phyloP scores from a whole-genome alignment of 2,329 filamentous ascomycete genomes.

The Alternaria sp. region DNA sequence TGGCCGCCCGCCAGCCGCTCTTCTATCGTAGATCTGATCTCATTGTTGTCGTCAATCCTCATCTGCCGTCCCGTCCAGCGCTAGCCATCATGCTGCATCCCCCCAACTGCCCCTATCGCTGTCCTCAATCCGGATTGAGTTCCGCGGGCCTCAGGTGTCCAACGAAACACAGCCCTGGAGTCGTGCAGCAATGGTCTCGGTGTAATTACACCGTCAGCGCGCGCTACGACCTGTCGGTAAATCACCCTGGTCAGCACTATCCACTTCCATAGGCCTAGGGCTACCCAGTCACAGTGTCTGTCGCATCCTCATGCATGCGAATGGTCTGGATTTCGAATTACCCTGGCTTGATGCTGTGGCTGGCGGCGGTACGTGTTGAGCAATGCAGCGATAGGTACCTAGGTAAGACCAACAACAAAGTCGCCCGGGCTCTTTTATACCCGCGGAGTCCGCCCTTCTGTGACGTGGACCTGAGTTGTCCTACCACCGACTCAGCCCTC shows the following conservation, averaged over 20 bases:
- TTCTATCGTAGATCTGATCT: neutral
- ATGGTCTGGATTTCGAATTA: neutral
- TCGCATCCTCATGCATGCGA: neutral
- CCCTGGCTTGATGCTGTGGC: neutral
- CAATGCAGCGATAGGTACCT: neutral
- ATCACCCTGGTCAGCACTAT: neutral
- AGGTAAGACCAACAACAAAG: neutral
- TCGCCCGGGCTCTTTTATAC: neutral
- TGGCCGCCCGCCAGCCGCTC: neutral
- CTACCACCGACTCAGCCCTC: constrained; percentile 7
- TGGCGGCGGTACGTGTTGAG: neutral
- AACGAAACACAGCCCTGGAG: neutral
- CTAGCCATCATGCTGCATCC: neutral
- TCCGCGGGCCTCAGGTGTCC: neutral
- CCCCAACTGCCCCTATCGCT: neutral
- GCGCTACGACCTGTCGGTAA: constrained; percentile 7
- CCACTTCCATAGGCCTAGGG: constrained; percentile 1
- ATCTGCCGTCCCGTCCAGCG: neutral
- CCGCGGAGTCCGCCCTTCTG: neutral
- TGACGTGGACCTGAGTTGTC: neutral
- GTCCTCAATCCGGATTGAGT: neutral
- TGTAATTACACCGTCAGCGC: constrained; percentile 11
- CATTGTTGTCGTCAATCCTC: neutral
- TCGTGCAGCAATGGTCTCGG: neutral
- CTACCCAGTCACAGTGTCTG: neutral